A percentile compares a stretch with the other conserved stretches of the same genome.
phyloP scores from a whole-genome alignment of 2,329 filamentous ascomycete species.

The Chaetomium olivaceum region DNA sequence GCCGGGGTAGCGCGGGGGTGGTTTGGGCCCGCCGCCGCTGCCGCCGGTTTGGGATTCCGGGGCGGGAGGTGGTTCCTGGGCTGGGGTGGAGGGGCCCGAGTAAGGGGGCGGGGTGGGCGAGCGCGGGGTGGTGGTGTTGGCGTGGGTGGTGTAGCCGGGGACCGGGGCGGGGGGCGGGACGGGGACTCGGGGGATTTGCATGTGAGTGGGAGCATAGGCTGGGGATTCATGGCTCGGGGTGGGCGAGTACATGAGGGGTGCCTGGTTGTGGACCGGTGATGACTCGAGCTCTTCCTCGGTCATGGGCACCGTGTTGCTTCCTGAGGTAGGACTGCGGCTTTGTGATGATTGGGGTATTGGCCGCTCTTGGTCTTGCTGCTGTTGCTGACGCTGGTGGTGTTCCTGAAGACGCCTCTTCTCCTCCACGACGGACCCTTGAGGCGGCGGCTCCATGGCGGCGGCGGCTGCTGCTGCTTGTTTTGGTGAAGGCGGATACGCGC shows the following conservation, averaged over 20 bases:
- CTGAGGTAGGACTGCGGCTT: conserved; percentile 18
- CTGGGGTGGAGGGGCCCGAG: conserved; percentile 37
- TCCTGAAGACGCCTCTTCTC: conserved; percentile 19
- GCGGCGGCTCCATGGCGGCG: background rate
- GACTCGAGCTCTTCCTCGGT: conserved; percentile 24
- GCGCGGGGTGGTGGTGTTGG: background rate
- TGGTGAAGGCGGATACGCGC: background rate
- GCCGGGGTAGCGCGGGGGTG: conserved; percentile 46
- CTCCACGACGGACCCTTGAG: background rate
- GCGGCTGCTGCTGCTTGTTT: background rate
- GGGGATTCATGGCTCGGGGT: background rate
- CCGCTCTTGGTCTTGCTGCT: background rate
- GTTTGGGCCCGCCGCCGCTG: conserved; percentile 32
- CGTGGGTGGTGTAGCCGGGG: background rate
- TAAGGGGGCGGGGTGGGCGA: conserved; percentile 39
- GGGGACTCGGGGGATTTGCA: background rate
- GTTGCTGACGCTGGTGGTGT: conserved; percentile 3
- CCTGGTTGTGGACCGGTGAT: conserved; percentile 11
- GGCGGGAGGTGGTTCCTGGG: conserved; percentile 20
- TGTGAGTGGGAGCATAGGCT: background rate
- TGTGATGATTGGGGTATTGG: conserved; percentile 7
- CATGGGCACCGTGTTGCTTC: conserved; percentile 29
- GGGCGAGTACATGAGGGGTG: background rate
- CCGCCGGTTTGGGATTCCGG: background rate
- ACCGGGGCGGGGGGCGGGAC: background rate